Evolutionary conservation across 2,329 filamentous ascomycete species (phyloP), one percentile per base, ranked within the genome.

Genomic region (Rhynchosporium graminicola): DNA sequence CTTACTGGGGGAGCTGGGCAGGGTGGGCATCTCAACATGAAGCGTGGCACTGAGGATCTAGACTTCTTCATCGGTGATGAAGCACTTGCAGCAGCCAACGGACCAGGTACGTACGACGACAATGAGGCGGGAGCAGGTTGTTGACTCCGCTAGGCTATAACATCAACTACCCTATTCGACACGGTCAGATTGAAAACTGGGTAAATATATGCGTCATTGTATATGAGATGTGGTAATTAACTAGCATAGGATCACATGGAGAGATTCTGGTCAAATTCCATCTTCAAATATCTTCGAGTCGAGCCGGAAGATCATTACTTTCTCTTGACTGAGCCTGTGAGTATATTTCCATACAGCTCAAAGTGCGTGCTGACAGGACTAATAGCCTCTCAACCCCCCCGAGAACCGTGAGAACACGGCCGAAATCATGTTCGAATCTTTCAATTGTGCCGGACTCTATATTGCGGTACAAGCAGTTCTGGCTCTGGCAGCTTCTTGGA

Each of bases 391-490:
- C 74, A 99, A 99, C 78, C 95, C 95, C 42, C 95, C 95, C 33
- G 95, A 99, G 80, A 98, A 99, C 79, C 92, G 95, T 75, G 95
- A 99, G 79, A 97, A 97, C 77, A 98, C 95, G 31, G 95, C 95
- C 77, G 95, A 99, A 77, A 99, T 99, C 79, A 97, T 99, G 87
- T 99, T 99, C 80, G 95, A 99, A 76, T 98, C 95, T 3, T 99
- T 99, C 83, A 99, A 99, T 80, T 98, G 95, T 77, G 94, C 95
- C 63, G 95, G 95, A 79, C 88, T 99, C 68, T 99, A 99, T 79
- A 99, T 99, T 76, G 95, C 95, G 52, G 95, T 99, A 13, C 95
- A 99, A 79, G 95, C 95, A 38, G 95, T 99, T 28, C 88, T 99
- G 61, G 95, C 96, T 15, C 86, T 99, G 51, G 95, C 95, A 50